phyloP scores from a whole-genome alignment of 2,329 filamentous ascomycete species.

The Metarhizium robertsii region DNA sequence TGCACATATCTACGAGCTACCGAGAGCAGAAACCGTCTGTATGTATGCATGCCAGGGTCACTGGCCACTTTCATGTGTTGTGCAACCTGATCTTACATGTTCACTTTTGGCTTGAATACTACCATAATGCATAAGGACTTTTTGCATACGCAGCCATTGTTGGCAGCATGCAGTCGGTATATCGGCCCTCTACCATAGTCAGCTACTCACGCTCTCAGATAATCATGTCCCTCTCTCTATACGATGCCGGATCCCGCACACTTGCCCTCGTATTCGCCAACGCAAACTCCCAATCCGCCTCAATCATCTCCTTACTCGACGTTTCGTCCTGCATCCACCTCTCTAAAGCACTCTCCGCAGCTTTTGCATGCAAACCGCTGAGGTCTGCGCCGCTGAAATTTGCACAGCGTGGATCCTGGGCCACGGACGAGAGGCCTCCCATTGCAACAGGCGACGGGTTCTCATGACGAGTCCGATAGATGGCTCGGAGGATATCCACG shows the following conservation, averaged over 20 bases:
- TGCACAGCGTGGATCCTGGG: slow-evolving; percentile 55
- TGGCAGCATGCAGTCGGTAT: not conserved
- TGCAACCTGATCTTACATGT: too few relatives aligned
- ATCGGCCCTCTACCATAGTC: not conserved
- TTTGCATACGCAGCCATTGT: not conserved
- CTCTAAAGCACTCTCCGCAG: slow-evolving; percentile 39
- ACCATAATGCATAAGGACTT: too few relatives aligned
- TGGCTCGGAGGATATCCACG: slow-evolving; percentile 73
- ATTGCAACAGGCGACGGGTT: slow-evolving; percentile 33
- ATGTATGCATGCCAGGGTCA: too few relatives aligned
- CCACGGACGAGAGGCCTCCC: slow-evolving; percentile 52
- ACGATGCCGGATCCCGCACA: slow-evolving; percentile 37
- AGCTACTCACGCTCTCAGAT: slow-evolving; percentile 2
- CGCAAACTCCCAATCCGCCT: slow-evolving; percentile 44
- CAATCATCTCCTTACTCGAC: slow-evolving; percentile 17
- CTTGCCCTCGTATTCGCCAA: slow-evolving; percentile 39
- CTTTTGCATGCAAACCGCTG: slow-evolving; percentile 35
- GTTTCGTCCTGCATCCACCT: slow-evolving; percentile 24
- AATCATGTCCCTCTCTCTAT: slow-evolving; percentile 26
- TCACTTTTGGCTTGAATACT: too few relatives aligned
- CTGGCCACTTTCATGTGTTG: too few relatives aligned
- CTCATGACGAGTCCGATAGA: slow-evolving; percentile 38
- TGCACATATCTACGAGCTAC: too few relatives aligned
- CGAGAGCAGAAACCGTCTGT: too few relatives aligned
- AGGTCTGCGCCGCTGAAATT: slow-evolving; percentile 68